These are phyloP conservation scores for Diaporthe sp. DNA, from an alignment of 2,329 filamentous ascomycete genomes.

Conservation along the genomic window DNA sequence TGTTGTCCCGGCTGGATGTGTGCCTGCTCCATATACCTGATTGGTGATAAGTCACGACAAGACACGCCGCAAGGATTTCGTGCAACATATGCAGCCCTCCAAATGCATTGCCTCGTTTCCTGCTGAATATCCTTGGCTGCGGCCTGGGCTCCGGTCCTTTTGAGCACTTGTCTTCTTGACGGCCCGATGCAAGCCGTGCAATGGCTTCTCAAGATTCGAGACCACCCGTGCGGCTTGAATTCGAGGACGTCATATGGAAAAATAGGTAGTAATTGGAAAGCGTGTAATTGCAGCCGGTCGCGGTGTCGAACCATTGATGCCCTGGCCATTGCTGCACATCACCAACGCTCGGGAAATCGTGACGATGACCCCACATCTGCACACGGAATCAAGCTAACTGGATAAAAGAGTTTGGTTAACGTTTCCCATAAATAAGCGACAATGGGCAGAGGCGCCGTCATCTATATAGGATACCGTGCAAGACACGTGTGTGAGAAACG, in stretches of 20 bases:
- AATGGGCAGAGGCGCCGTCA: background rate
- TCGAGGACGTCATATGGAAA: fast-evolving
- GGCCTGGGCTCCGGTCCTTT: background rate
- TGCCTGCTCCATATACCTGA: background rate
- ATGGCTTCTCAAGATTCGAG: background rate
- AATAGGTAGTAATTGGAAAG: background rate
- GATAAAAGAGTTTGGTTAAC: background rate
- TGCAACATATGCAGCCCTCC: background rate
- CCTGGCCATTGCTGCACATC: background rate
- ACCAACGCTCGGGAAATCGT: background rate
- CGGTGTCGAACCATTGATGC: background rate
- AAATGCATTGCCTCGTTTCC: background rate
- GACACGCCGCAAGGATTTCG: background rate
- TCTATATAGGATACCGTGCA: background rate
- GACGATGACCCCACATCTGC: background rate
- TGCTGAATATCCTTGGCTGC: background rate
- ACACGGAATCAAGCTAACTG: background rate
- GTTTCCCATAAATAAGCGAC: too few relatives aligned
- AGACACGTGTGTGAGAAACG: background rate
- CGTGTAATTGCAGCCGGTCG: background rate
- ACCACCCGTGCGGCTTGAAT: too few relatives aligned
- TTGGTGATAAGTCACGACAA: background rate
- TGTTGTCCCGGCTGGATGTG: background rate
- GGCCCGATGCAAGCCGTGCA: background rate
- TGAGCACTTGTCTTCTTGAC: background rate